phyloP scores from a whole-genome alignment of 2,329 filamentous ascomycete genomes.

The Xenosphaeropsis pyriputrescens region DNA sequence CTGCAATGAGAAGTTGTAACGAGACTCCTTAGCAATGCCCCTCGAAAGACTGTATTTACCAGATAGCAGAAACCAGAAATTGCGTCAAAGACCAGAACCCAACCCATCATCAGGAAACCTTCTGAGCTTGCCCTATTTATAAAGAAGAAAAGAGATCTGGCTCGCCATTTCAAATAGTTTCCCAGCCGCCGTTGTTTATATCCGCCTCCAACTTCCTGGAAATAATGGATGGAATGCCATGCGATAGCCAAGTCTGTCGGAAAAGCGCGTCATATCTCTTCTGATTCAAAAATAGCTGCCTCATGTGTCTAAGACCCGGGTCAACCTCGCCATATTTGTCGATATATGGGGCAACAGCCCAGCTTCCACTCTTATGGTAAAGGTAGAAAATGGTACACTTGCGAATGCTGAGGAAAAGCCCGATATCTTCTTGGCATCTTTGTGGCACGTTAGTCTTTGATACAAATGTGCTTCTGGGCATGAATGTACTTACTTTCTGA shows the following conservation, averaged over 20 bases:
- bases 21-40: too few species aligned
- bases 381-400: slow-evolving; percentile 89
- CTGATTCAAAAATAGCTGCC: slow-evolving; percentile 86
- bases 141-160: too few species aligned
- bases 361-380: slow-evolving; percentile 70
- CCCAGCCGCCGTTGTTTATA: slow-evolving; percentile 96
- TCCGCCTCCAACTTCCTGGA: slow-evolving; percentile 84
- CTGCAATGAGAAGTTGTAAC: too few species aligned
- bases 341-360: slow-evolving; percentile 78
- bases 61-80: too few species aligned
- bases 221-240: slow-evolving; percentile 80
- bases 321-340: slow-evolving; percentile 95
- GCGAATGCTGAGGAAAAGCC: slow-evolving; percentile 91
- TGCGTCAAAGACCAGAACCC: too few species aligned
- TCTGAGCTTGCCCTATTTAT: too few species aligned
- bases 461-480: not conserved
- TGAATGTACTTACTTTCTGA: slow-evolving; percentile 52
- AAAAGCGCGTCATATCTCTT: slow-evolving; percentile 84
- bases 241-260: slow-evolving; percentile 71
- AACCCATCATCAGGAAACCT: too few species aligned
- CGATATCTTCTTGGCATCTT: slow-evolving; percentile 78
- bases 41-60: too few species aligned
- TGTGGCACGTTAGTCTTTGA: slow-evolving; percentile 7
- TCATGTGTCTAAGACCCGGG: slow-evolving; percentile 71
- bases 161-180: slow-evolving; percentile 39